Evolutionary conservation across 2,329 filamentous ascomycete genomes (phyloP), one percentile per base, ranked within the genome.

Genomic region (Penicillium vulpinum): DNA sequence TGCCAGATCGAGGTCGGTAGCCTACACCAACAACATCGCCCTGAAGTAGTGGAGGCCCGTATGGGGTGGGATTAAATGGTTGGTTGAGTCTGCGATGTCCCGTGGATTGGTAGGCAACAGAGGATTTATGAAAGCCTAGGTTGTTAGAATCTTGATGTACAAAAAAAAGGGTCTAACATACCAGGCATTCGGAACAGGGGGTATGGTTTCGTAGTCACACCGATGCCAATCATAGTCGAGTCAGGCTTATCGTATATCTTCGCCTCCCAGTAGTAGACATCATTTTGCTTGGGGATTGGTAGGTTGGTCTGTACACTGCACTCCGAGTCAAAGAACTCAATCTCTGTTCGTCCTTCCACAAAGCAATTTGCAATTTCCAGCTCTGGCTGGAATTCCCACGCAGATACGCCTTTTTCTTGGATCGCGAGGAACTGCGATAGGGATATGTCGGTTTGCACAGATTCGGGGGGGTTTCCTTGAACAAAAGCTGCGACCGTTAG

Each of bases 351-450:
- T 39, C 81, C 93, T 77, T 99, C 93, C 62, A 99, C 94, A 72
- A 99, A 99, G 76, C 94, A 99, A 76, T 97, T 97, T 65, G 94
- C 94, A 65, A 97, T 97, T 76, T 99, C 94, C 35, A 97, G 80
- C 75, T 99, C 94, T n/a, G 94, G 94, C 75, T 97, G 94, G 70
- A 99, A 99, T 75, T 99, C 94, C 94, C 94, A 99, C 7, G 94
- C 94, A 5, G 94, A 96, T n/a, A 99, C 93, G 49, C 94, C 94
- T 76, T 99, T 99, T 79, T 99, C 94, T 78, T 99, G 94, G 64
- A 99, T 99, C 40, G 94, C 94, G 57, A 99, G 84, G 73, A 96
- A 97, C 74, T 99, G 94, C 35, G 94, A 97, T 62, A 99, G 80
- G 22, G 94, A 97, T 63, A 99, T 99, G 72, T 99, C 94, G 65